Evolutionary conservation across 1,284 basidiomycete species (phyloP).

Genomic region (Leccinum pallidistipes): DNA sequence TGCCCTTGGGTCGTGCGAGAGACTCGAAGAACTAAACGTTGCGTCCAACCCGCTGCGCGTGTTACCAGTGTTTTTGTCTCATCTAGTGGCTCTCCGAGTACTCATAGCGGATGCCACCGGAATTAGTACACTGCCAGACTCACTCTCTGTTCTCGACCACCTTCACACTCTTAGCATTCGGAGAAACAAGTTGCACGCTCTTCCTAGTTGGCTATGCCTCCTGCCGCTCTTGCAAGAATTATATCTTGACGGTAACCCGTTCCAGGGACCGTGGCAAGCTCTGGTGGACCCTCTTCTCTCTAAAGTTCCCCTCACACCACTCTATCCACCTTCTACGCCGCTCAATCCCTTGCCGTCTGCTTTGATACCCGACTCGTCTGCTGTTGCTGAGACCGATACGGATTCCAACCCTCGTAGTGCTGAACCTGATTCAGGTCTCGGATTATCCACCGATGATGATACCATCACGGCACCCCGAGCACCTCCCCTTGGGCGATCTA

Average conservation of each 20-base stretch:
- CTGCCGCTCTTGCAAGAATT: conserved; percentile 83
- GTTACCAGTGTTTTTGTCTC: conserved; percentile 80
- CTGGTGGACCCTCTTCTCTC: conserved; percentile 81
- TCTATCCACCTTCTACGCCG: conserved; percentile 68
- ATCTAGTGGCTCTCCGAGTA: conserved; percentile 78
- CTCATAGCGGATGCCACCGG: conserved; percentile 89
- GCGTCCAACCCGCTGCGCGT: conserved; percentile 86
- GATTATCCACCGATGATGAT: conserved; percentile 51
- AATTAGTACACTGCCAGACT: conserved; percentile 70
- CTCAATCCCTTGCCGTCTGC: conserved; percentile 53
- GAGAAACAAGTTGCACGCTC: conserved; percentile 83
- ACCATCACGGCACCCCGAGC: conserved; percentile 68
- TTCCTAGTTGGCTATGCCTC: conserved; percentile 92
- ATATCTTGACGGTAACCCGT: conserved; percentile 91
- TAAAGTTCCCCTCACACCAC: conserved; percentile 57
- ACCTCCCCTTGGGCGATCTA: conserved; percentile 49
- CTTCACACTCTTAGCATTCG: conserved; percentile 88
- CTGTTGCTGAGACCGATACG: conserved; percentile 50
- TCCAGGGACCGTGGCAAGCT: conserved; percentile 88
- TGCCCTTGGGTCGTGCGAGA: conserved; percentile 71
- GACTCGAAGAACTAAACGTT: conserved; percentile 92
- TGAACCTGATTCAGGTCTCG: conserved; percentile 31
- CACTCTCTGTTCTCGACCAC: conserved; percentile 66
- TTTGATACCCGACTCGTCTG: conserved; percentile 36
- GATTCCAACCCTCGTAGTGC: conserved; percentile 54